Base-by-base conservation (phyloP, 306 rosid genomes). In the Castanea sativa region DNA sequence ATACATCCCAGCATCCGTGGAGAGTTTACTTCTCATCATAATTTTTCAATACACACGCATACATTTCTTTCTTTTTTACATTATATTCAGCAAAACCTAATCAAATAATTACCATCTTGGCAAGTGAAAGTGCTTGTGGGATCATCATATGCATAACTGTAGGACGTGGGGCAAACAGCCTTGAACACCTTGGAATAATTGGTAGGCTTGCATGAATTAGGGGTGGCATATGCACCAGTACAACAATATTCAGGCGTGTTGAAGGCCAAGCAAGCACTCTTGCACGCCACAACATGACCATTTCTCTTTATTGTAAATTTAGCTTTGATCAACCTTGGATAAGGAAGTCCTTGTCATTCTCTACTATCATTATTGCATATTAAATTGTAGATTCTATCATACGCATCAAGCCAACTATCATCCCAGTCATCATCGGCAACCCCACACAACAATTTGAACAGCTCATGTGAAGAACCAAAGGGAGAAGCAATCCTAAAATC, bases 141-240 rank as follows among this genome's bases (percentile, higher is more conserved):
- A 84, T 90, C 97, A 79, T 92, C 94, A 68, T 88, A 90, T 32
- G 97, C 92, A 80, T 90, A 88, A 55, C 90, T 89, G 60, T 88
- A 92, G 77, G 91, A 87, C 51, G 81, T 74, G 14, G 92, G 94
- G 60, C 92, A 90, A 41, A 87, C 81, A 65, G 76, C 82, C 83
- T 92, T 92, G 81, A 88, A 92, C 35, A 78, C 84, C 84, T 76
- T 86, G 13, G 91, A 82, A 71, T 89, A 88, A 35, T 49, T 75
- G 6, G 89, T 76, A 8, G 92, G 87, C 71, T 78, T 71, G 77
- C 91, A 84, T 11, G 78, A 82, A 53, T 77, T 60, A 4, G 91
- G 87, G 65, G 35, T 84, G 45, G 76, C 87, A 52, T 83, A 86
- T 0, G 78, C 71, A 9, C 89, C 92, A 4, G 84, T 81, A 75